Conservation (phyloP, 345 rosid genomes). For the Aquilaria yunnanensis region DNA sequence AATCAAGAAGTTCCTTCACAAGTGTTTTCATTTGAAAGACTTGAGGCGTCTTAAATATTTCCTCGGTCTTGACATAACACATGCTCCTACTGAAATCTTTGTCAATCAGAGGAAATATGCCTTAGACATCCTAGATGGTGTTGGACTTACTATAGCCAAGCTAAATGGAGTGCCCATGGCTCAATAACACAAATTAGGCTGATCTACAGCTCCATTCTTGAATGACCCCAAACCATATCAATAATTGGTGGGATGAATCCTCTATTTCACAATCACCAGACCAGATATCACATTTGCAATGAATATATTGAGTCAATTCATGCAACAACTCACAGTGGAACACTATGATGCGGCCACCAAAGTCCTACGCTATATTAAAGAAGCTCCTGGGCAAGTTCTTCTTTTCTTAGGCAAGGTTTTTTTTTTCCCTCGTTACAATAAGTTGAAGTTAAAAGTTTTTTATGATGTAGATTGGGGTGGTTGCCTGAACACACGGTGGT, state of each 20-base stretch:
- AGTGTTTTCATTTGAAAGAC: not conserved
- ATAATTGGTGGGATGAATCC: not conserved
- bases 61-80: not conserved
- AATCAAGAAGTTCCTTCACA: no score
- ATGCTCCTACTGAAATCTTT: not conserved
- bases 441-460: not conserved
- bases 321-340: not conserved
- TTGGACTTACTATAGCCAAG: not conserved
- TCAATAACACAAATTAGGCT: no score
- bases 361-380: not conserved
- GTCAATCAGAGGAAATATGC: not conserved
- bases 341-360: not conserved
- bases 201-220: no score
- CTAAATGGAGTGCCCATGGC: no score
- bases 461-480: slow-evolving; percentile 12
- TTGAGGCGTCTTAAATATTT: not conserved
- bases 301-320: not conserved
- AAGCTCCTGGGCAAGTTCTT: not conserved
- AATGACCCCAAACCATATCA: no score
- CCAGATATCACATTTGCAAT: not conserved
- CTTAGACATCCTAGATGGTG: not conserved
- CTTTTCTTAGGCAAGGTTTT: not conserved
- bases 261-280: not conserved
- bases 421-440: no score
- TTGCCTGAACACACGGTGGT: not conserved